Base-by-base conservation (phyloP, 2,329 filamentous ascomycete genomes). In the Neonectria sp. region DNA sequence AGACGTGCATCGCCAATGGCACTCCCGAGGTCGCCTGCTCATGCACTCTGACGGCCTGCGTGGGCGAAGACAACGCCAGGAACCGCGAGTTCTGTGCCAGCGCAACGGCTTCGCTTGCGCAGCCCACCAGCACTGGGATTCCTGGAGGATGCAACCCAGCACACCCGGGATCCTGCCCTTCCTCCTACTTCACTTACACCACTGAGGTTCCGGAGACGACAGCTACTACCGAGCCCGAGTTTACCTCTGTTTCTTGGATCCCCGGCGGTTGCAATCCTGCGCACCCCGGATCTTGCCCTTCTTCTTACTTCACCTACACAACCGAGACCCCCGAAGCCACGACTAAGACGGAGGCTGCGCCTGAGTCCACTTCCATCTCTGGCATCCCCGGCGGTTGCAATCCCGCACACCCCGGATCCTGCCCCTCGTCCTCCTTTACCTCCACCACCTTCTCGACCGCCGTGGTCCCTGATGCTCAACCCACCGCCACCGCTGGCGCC, bases 1-100 rank as follows among this genome's bases (percentile, higher is more conserved):
- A 68, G 13, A 25, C 55, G 7, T 68, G 67, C 43, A 21, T 68
- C 31, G 63, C 59, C 3, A 55, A 35, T 27, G 63, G 63, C 13
- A 67, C 67, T 11, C 59, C 51, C 21, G 55, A 68, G 21, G 59
- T 68, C 29, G 67, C 59, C 24, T 68, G 67, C 59, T 35, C 55
- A 17, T 68, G 67, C 60, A 49, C 63, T 15, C 46, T 67, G 25
- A 37, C 51, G 1, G 67, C 63, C 7, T 68, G 67, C 29, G 0
- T 60, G 25, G 67, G 63, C 29, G 67, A 68, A 35, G 67, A 68
- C 31, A 67, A 61, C 24, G 63, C 59, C 48, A 60, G 63, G 3
- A 63, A 67, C 55, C 63, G 63, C 45, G 67, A 63, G 46, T 69
- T 31, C 46, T 69, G 67, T 27, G 60, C 64, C 48, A 69, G 33